Conservation (phyloP, 2,329 filamentous ascomycete genomes). For the Claviceps spartinae region DNA sequence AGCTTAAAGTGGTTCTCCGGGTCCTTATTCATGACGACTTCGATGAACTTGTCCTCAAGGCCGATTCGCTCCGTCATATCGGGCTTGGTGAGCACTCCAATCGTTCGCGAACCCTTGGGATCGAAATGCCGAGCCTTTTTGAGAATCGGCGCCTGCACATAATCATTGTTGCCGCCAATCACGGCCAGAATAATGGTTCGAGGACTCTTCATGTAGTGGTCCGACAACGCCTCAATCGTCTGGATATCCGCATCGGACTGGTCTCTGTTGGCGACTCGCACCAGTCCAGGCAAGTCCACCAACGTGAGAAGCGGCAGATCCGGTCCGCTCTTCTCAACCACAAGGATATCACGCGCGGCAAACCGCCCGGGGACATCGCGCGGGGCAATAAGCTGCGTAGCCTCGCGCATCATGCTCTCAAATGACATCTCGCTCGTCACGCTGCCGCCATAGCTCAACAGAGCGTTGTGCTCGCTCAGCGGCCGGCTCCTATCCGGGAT, state of each 20-base stretch:
- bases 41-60: conserved; percentile 39
- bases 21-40: conserved; percentile 37
- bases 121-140: conserved; percentile 38
- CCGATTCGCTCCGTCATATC: conserved; percentile 39
- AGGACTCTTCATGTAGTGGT: conserved; percentile 41
- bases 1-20: conserved; percentile 36
- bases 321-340: conserved; percentile 45
- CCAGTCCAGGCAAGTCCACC: conserved; percentile 47
- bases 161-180: conserved; percentile 41
- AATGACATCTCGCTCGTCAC: conserved; percentile 32
- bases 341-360: conserved; percentile 38
- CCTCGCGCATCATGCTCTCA: conserved; percentile 36
- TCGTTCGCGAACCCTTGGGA: conserved; percentile 33
- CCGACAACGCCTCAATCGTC: conserved; percentile 37
- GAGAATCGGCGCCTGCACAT: conserved; percentile 37
- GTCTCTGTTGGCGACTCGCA: conserved; percentile 37
- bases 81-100: conserved; percentile 39
- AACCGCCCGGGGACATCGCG: conserved; percentile 37
- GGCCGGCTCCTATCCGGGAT: conserved; percentile 38
- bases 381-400: conserved; percentile 36
- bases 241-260: conserved; percentile 39
- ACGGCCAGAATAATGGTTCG: conserved; percentile 43
- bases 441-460: conserved; percentile 34
- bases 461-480: conserved; percentile 30
- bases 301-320: conserved; percentile 46